Percentiles rank a stretch among this genome's conserved stretches.
Evolutionary conservation across 148 eudicot species (phyloP).

Genomic region (Persicaria tinctoria): DNA sequence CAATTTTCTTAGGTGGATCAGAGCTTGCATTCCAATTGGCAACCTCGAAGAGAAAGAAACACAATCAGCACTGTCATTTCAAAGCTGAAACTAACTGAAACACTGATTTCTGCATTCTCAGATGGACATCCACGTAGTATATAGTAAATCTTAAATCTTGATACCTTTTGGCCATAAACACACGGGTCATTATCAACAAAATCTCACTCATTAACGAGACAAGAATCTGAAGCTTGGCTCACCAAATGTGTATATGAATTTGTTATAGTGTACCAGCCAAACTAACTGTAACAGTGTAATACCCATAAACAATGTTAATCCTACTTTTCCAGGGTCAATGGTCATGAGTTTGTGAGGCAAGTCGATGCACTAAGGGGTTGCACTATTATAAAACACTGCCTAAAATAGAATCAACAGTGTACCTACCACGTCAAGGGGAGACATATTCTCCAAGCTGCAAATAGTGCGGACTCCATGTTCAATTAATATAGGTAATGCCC

Average conservation of each 20-base stretch:
- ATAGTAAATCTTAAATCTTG: neutral
- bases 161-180: neutral
- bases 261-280: constrained; percentile 1
- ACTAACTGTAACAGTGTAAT: neutral
- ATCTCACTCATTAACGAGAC: neutral
- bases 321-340: neutral
- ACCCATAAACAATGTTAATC: neutral
- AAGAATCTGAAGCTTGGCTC: neutral
- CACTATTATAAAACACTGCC: neutral
- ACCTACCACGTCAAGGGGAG: constrained; percentile 66
- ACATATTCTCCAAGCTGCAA: constrained; percentile 90
- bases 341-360: neutral
- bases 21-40: constrained; percentile 48
- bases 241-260: neutral
- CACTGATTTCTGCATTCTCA: neutral
- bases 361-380: neutral
- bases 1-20: constrained; percentile 50
- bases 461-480: constrained; percentile 76
- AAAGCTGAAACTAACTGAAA: neutral
- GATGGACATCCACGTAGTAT: neutral
- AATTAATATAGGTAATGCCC: constrained; percentile 68
- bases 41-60: constrained; percentile 37
- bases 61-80: constrained; percentile 7
- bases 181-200: neutral
- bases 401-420: neutral